Evolutionary conservation across 306 rosid species (phyloP).

Genomic region (Trifolium repens): DNA sequence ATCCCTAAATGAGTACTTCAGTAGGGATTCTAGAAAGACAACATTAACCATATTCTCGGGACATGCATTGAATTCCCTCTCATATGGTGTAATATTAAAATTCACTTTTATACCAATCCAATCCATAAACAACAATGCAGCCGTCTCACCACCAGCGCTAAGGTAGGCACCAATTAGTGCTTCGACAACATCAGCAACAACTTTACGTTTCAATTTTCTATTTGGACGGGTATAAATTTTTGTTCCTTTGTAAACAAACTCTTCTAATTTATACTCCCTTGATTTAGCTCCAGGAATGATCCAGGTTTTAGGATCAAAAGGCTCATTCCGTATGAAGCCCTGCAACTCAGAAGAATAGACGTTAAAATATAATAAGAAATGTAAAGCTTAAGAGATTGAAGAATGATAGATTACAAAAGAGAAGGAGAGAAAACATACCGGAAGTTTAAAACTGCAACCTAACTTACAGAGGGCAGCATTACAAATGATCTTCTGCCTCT

Average conservation of each 20-base stretch:
- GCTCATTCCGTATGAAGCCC: slow-evolving; percentile 77
- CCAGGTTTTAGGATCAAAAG: slow-evolving; percentile 75
- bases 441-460: slow-evolving; percentile 63
- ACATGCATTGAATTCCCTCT: slow-evolving; percentile 47
- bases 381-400: slow-evolving; percentile 10
- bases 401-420: not conserved
- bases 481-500: slow-evolving; percentile 67
- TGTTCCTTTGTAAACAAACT: slow-evolving; percentile 28
- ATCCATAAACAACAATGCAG: slow-evolving; percentile 70
- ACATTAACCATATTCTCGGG: slow-evolving; percentile 58
- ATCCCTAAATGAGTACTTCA: slow-evolving; percentile 69
- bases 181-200: slow-evolving; percentile 87
- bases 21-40: slow-evolving; percentile 50
- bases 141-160: slow-evolving; percentile 70
- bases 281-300: slow-evolving; percentile 64
- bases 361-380: slow-evolving; percentile 6
- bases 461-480: slow-evolving; percentile 71
- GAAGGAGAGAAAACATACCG: slow-evolving; percentile 54
- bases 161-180: slow-evolving; percentile 91
- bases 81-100: slow-evolving; percentile 51
- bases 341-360: slow-evolving; percentile 44
- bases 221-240: slow-evolving; percentile 49
- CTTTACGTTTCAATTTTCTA: slow-evolving; percentile 60
- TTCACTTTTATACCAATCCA: slow-evolving; percentile 74
- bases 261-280: slow-evolving; percentile 36